phyloP scores from a whole-genome alignment of 352 stramenopile genomes.

The Pythium sp. region DNA sequence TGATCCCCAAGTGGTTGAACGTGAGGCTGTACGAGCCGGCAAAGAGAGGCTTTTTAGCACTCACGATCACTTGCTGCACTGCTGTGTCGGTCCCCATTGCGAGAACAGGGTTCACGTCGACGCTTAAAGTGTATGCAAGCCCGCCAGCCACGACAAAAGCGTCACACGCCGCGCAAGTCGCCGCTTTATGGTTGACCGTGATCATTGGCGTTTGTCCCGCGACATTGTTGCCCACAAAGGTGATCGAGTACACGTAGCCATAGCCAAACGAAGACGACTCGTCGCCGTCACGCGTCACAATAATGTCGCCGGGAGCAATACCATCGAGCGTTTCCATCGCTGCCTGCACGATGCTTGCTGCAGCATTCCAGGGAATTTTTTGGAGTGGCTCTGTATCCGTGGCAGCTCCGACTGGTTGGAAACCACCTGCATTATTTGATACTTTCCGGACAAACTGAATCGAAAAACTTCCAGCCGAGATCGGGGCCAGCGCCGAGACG shows the following conservation, averaged over 20 bases:
- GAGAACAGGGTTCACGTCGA: conserved; percentile 36
- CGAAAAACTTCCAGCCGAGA: conserved; percentile 47
- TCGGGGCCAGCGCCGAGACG: conserved; percentile 44
- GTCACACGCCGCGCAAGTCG: conserved; percentile 22
- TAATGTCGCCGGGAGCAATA: conserved; percentile 42
- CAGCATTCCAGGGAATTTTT: conserved; percentile 42
- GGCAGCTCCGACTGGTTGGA: conserved; percentile 23
- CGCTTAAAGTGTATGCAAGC: conserved; percentile 26
- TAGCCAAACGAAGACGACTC: conserved; percentile 47
- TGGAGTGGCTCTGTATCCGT: conserved; percentile 14
- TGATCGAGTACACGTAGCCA: conserved; percentile 71
- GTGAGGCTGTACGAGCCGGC: conserved; percentile 54
- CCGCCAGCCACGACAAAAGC: conserved; percentile 42
- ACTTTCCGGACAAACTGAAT: conserved; percentile 42
- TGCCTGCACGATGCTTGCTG: conserved; percentile 27
- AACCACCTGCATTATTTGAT: conserved; percentile 24
- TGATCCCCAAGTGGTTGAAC: conserved; percentile 41
- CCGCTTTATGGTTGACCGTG: conserved; percentile 23
- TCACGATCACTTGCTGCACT: conserved; percentile 67
- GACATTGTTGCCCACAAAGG: conserved; percentile 71
- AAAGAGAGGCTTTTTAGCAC: conserved; percentile 41
- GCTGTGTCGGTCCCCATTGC: conserved; percentile 75
- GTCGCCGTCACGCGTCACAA: conserved; percentile 77
- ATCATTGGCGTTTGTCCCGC: conserved; percentile 55
- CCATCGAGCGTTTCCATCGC: conserved; percentile 33